Percentiles rank a stretch among this genome's conserved stretches.
phyloP scores from a whole-genome alignment of 768 basidiomycete species.

The Suillus paluster region DNA sequence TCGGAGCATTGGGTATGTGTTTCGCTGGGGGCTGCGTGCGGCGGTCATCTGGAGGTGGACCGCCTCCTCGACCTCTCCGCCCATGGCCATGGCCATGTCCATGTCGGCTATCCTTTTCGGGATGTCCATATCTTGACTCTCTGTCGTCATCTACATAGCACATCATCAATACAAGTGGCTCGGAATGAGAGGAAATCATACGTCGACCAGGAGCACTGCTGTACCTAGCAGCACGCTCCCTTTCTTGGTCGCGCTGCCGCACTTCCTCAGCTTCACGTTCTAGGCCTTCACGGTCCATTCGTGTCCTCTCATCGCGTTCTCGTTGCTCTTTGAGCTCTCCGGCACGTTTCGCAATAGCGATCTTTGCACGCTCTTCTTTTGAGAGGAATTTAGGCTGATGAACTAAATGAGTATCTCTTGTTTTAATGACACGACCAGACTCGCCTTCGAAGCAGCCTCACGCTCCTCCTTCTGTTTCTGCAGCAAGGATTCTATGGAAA shows the following conservation, averaged over 20 bases:
- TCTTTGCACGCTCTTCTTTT: constrained; percentile 87
- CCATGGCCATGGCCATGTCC: constrained; percentile 42
- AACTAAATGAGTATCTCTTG: constrained; percentile 4
- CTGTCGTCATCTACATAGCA: constrained; percentile 49
- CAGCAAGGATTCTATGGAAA: constrained; percentile 88
- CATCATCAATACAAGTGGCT: constrained; percentile 10
- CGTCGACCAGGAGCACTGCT: constrained; percentile 47
- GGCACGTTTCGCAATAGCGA: constrained; percentile 87
- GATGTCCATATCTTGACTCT: constrained; percentile 50
- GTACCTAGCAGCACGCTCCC: constrained; percentile 39
- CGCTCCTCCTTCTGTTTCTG: constrained; percentile 88
- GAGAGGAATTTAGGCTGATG: constrained; percentile 89
- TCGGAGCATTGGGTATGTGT: constrained; percentile 65
- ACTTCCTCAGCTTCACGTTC: constrained; percentile 78
- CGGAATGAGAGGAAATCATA: constrained; percentile 19
- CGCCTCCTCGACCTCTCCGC: constrained; percentile 45
- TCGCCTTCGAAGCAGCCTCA: constrained; percentile 87
- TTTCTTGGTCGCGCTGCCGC: constrained; percentile 52
- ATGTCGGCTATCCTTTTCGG: constrained; percentile 53
- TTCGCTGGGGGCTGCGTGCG: constrained; percentile 33
- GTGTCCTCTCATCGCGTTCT: constrained; percentile 63
- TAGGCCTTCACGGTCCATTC: constrained; percentile 66
- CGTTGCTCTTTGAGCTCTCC: constrained; percentile 80
- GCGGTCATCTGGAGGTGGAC: constrained; percentile 41
- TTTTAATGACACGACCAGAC: constrained; percentile 9